These are phyloP conservation scores for Triticum aestivum DNA, from an alignment of 176 grass and related monocot species.

Conservation along the genomic window DNA sequence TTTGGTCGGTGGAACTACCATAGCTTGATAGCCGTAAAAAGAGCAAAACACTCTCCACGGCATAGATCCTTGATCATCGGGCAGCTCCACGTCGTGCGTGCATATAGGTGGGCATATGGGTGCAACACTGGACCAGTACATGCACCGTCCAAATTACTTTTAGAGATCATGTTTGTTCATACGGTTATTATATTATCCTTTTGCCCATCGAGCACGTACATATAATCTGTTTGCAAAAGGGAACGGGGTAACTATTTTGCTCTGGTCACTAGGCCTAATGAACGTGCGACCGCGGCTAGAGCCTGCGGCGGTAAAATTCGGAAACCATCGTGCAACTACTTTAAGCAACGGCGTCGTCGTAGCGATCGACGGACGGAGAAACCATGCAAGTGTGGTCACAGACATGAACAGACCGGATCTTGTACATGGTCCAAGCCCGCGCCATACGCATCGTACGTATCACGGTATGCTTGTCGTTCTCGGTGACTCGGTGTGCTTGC, in stretches of 20 bases:
- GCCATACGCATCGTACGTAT: not conserved
- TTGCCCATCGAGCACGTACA: not conserved
- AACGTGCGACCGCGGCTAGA: no score
- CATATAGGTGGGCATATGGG: not conserved
- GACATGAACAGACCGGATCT: not conserved
- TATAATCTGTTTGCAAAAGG: no score
- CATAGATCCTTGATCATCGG: slow-evolving; percentile 37
- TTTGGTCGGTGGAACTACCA: not conserved
- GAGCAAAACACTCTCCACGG: not conserved
- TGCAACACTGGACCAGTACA: not conserved
- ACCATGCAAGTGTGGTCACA: not conserved
- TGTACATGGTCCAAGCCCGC: not conserved
- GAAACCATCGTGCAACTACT: not conserved
- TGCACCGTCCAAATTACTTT: not conserved
- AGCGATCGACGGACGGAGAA: not conserved
- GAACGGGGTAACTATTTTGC: no score
- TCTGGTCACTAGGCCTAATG: no score
- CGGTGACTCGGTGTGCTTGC: no score
- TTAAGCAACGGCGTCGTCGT: not conserved
- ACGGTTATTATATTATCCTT: not conserved
- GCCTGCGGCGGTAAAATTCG: not conserved
- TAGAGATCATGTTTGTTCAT: no score
- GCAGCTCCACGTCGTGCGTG: not conserved
- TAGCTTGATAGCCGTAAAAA: not conserved
- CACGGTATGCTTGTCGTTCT: not conserved